Base-by-base conservation (phyloP, 2,329 filamentous ascomycete genomes). In the Acarospora socialis region DNA sequence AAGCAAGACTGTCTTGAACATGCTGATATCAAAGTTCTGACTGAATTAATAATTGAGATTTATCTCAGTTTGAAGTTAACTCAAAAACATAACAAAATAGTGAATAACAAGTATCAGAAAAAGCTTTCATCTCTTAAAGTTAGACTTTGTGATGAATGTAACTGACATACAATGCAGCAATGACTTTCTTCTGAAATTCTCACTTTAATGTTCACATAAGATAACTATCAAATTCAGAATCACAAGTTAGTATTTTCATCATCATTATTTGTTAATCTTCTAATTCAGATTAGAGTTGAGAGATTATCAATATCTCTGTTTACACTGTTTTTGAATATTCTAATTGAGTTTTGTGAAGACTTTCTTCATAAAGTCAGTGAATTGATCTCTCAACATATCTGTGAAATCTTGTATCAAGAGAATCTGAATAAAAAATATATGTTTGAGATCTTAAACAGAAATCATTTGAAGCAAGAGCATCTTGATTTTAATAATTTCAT, bases 161-260 rank as follows among this genome's bases (percentile, higher is more conserved):
- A 32, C 14, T 32, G 30, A 14, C 12, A 32, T 32, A 3, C 15
- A 17, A 32, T 32, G 30, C 30, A 32, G 30, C 17, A 32, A 25
- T 14, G 9, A 21, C 21, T 32, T 27, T 32, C 19, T 13, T 9
- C 30, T 8, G 17, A 14, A 7, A 32, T 32, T 22, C 30, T 32
- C 24, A 7, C 30, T 9, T 21, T 32, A 15, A 14, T 32, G 10
- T 21, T 14, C 8, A 32, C 30, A 10, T 7, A 13, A 4, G 20
- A 21, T 7, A 17, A 32, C 8, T 32, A 23, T 21, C 8, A 22
- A 3, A 25, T 32, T 15, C 20, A 28, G 13, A 32, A 25, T 13
- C 24, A 21, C 14, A 7, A 32, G 30, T 32, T 23, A 24, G 20
- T 12, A n/a, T 32, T 24, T 21, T 32, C 8, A 25, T 8, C 15